These are phyloP conservation scores for Trichoderma breve DNA, from an alignment of 2,329 filamentous ascomycete species.

Conservation along the genomic window DNA sequence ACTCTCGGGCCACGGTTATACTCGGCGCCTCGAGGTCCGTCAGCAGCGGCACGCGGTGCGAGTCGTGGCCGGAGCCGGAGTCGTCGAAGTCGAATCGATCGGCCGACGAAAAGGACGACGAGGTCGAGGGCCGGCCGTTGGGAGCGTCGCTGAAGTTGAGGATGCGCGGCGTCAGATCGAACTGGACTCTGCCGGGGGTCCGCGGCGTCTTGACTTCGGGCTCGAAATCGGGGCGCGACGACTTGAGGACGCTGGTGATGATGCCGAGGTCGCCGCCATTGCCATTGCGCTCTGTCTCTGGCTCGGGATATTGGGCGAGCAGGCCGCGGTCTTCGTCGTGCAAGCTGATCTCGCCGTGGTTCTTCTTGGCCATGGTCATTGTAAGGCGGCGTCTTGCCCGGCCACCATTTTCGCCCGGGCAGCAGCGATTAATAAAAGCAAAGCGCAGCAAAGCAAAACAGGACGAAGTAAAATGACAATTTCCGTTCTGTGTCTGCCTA, in stretches of 20 bases:
- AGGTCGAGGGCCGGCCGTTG: conserved; percentile 13
- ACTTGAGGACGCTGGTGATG: conserved; percentile 22
- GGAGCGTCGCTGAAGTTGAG: conserved; percentile 31
- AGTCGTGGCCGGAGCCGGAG: conserved; percentile 50
- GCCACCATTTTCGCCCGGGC: conserved; percentile 15
- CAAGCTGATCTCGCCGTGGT: conserved; percentile 31
- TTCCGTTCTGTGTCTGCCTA: background rate
- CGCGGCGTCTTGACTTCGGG: conserved; percentile 30
- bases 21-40: conserved; percentile 82
- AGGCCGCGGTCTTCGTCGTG: conserved; percentile 36
- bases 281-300: background rate
- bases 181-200: conserved; percentile 70
- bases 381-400: conserved; percentile 23
- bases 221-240: conserved; percentile 23
- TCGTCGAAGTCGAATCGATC: conserved; percentile 49
- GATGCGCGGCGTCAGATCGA: conserved; percentile 57
- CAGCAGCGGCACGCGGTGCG: conserved; percentile 67
- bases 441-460: background rate
- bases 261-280: conserved; percentile 29
- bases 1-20: conserved; percentile 61
- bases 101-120: conserved; percentile 21
- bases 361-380: conserved; percentile 35
- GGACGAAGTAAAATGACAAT: background rate
- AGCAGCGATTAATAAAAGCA: background rate
- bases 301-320: conserved; percentile 29